These are phyloP conservation scores for Endotrypanum monterogeii DNA, from an alignment of 208 protist species.

Conservation along the genomic window DNA sequence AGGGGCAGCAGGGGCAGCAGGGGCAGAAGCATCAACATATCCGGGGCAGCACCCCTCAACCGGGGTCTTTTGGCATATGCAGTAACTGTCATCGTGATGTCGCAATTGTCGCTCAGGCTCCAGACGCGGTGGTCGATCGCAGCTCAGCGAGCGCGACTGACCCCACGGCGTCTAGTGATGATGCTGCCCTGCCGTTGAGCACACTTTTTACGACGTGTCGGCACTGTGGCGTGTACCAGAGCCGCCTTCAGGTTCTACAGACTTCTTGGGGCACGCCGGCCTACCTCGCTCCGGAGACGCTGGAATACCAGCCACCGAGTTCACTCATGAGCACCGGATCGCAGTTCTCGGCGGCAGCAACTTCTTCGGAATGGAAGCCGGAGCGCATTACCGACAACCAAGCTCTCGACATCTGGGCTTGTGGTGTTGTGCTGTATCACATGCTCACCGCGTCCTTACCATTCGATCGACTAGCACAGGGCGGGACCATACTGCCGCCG, in stretches of 20 bases:
- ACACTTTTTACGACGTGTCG: constrained; percentile 44
- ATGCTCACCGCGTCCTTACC: constrained; percentile 85
- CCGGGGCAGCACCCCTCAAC: constrained; percentile 28
- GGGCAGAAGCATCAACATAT: neutral
- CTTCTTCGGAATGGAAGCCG: neutral
- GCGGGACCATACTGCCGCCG: constrained; percentile 26
- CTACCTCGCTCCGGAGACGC: constrained; percentile 85
- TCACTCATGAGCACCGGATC: constrained; percentile 32
- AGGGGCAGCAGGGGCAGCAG: neutral
- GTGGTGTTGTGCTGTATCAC: constrained; percentile 92
- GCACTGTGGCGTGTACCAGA: constrained; percentile 42
- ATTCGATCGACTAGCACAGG: constrained; percentile 59
- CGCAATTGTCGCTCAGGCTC: constrained; percentile 24
- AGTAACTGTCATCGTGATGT: constrained; percentile 33
- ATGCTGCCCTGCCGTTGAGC: constrained; percentile 26
- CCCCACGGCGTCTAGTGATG: neutral
- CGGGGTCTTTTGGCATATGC: constrained; percentile 36
- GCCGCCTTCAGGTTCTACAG: constrained; percentile 49
- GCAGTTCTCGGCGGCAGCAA: neutral
- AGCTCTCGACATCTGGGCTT: constrained; percentile 94
- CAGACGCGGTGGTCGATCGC: neutral
- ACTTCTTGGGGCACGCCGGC: constrained; percentile 68
- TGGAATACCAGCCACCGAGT: constrained; percentile 41
- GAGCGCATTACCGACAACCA: constrained; percentile 61
- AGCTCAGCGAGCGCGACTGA: neutral